Percentiles rank a stretch among this genome's conserved stretches.
These are phyloP conservation scores for Melocanna baccifera DNA, from an alignment of 176 grass and related monocot genomes.

Conservation along the genomic window DNA sequence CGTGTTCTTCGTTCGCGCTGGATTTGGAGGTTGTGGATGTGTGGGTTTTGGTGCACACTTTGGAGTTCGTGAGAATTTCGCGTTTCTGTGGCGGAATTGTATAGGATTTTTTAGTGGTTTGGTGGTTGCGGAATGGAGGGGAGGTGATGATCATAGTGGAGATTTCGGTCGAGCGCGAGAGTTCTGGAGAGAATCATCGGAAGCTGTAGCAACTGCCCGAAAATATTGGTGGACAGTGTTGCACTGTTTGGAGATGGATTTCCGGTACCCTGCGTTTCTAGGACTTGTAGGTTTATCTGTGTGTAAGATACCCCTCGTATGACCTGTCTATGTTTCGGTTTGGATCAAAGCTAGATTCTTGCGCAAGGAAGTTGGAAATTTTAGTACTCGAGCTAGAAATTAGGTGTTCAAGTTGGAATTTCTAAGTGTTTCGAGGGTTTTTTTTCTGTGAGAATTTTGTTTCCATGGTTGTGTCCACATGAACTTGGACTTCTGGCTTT, in stretches of 20 bases:
- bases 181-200: background rate
- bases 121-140: background rate
- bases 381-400: background rate
- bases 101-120: background rate
- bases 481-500: background rate
- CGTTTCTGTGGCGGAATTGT: background rate
- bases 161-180: background rate
- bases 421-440: background rate
- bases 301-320: background rate
- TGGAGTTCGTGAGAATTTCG: background rate
- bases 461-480: background rate
- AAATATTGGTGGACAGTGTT: background rate
- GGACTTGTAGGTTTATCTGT: background rate
- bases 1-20: background rate
- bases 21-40: background rate
- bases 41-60: background rate
- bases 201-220: background rate
- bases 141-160: background rate
- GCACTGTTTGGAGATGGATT: background rate
- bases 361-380: background rate
- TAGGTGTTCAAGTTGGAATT: background rate
- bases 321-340: background rate
- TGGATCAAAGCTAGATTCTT: background rate
- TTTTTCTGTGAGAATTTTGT: background rate
- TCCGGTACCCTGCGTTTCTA: background rate